Evolutionary conservation across 2,329 filamentous ascomycete species (phyloP).

Genomic region (Epichloe brachyelytri): DNA sequence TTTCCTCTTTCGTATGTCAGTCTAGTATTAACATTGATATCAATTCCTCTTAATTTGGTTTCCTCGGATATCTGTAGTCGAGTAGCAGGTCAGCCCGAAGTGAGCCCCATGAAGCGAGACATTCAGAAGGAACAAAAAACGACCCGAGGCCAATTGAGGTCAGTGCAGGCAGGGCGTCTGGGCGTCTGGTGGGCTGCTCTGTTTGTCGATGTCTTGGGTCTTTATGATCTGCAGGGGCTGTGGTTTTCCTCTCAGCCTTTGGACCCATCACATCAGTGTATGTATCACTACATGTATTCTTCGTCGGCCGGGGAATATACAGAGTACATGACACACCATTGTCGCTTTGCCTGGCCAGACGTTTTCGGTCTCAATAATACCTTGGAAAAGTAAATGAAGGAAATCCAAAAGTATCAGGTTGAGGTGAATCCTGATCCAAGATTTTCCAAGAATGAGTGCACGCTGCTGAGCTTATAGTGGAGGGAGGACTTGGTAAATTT

Average conservation of each 20-base stretch:
- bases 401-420: not conserved
- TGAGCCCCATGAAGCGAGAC: not conserved
- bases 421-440: not conserved
- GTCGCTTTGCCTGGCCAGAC: not conserved
- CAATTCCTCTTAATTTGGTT: not conserved
- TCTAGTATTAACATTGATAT: no score
- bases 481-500: not conserved
- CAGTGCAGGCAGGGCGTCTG: not conserved
- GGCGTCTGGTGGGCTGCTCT: not conserved
- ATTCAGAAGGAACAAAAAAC: not conserved
- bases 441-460: not conserved
- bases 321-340: not conserved
- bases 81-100: not conserved
- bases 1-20: no score
- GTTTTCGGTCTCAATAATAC: not conserved
- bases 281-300: not conserved
- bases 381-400: not conserved
- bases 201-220: slow-evolving; percentile 1
- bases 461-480: not conserved
- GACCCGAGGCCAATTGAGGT: not conserved
- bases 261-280: not conserved
- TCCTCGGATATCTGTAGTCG: not conserved
- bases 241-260: no score
- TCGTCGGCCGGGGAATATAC: not conserved
- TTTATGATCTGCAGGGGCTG: not conserved